Base-by-base conservation (phyloP, 352 stramenopile genomes). In the Globisporangium middletonii region DNA sequence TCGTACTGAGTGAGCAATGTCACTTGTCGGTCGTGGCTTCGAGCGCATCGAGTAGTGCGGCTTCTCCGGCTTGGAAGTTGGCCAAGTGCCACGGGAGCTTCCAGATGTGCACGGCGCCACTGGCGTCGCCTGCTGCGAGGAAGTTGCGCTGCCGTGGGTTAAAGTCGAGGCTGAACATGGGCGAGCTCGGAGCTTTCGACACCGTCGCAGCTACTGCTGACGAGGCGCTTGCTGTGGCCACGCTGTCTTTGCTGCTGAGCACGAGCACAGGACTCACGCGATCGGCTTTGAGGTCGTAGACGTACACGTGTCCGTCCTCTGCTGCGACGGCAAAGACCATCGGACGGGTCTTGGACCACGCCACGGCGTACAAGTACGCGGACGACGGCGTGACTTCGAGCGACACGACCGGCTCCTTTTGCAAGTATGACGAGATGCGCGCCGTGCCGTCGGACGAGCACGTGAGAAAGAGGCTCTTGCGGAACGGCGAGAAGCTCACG, bases 131-230 rank as follows among this genome's bases (percentile, higher is more conserved):
- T 5, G 72, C 74, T 1, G 79, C 86, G 33, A 95, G n/a, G 41
- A 95, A 92, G 52, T 94, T 92, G 37, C 86, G 77, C 55, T 94
- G 86, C 8, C 80, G 69, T 13, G 79, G 79, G 44, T 95, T 95
- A 55, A 95, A 95, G 43, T 89, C 74, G 7, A 91, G 55, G 0
- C 72, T 53, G 50, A 89, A 83, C 69, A 91, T 76, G 16, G 57
- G 43, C 2, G 68, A 65, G n/a, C 46, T 62, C 0, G 55, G 6
- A 9, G 33, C 42, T 37, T 58, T 55, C 5, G 63, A 49, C 0
- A 55, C 28, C 30, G 49, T 26, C 44, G 50, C 15, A 42, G 37
- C 37, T 13, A 13, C 41, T 46, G 26, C 26, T 51, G 50, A 6
- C 3, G 41, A 46, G 6, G 8, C 18, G 15, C 41, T 4, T 23